Evolutionary conservation across 225 moss, liverwort and hornwort genomes (phyloP), one percentile per base, ranked within the genome.

Genomic region (Asterella californica): DNA sequence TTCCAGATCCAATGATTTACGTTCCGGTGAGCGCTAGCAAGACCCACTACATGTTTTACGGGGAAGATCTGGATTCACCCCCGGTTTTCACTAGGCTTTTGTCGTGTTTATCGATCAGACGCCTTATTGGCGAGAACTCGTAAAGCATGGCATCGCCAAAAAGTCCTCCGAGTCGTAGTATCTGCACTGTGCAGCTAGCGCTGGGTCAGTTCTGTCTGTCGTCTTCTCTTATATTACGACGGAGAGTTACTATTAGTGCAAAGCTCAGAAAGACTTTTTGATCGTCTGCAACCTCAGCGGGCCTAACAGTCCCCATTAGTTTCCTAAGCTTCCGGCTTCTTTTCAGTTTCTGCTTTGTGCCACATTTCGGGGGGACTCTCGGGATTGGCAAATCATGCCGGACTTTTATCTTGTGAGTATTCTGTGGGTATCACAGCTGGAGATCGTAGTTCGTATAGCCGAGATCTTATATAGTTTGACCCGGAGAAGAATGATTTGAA

Each of bases 341-440:
- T 65, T 65, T 25, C 24, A 60, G 59, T 61, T 67, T 0, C 34
- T 33, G 19, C 61, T 67, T 67, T 67, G 9, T 67, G 67, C 67
- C 67, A 67, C 32, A 32, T 17, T 67, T 67, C n/a, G n/a, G 67
- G 9, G 33, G 32, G 25, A 61, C 29, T 67, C 34, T 67, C 2
- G 7, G 67, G 67, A 67, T 67, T 67, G 36, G 67, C 10, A 33
- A 67, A 67, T 67, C 67, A 67, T 67, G 67, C 67, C 34, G 67
- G 67, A 36, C 67, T 33, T 33, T 15, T 32, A 67, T 67, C 36
- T 27, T 18, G 33, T 18, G 32, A 9, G 0, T 36, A 67, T 67
- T 34, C 67, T 34, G 15, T 19, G 67, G 6, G 34, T 33, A 15
- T 10, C 61, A 67, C 18, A 67, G 67, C 67, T 67, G 67, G 67